Percentiles rank a stretch among this genome's conserved stretches.
These are phyloP conservation scores for Aspergillus neotritici DNA, from an alignment of 2,329 filamentous ascomycete species.

Conservation along the genomic window DNA sequence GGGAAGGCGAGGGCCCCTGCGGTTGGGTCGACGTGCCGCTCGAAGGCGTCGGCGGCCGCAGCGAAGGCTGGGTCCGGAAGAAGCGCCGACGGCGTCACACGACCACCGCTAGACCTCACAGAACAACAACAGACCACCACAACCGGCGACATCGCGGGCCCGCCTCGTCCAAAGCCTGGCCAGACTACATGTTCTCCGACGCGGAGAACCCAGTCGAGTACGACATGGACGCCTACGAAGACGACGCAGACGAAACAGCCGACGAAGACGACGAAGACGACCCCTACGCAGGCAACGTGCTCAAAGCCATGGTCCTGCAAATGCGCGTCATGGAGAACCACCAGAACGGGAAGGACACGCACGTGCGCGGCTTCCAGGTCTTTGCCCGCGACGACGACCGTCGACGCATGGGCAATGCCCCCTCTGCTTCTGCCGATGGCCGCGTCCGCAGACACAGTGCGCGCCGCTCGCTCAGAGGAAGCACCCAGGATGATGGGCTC, in stretches of 20 bases:
- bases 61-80: slow-evolving; percentile 26
- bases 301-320: slow-evolving; percentile 85
- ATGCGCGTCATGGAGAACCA: slow-evolving; percentile 92
- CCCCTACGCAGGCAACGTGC: slow-evolving; percentile 60
- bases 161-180: background rate
- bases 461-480: slow-evolving; percentile 26
- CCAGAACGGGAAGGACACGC: slow-evolving; percentile 99
- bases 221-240: slow-evolving; percentile 23
- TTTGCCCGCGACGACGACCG: slow-evolving; percentile 52
- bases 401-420: slow-evolving; percentile 24
- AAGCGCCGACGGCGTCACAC: slow-evolving; percentile 11
- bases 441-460: slow-evolving; percentile 25
- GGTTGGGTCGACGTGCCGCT: slow-evolving; percentile 88
- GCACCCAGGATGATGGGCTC: slow-evolving; percentile 17
- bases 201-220: slow-evolving; percentile 10
- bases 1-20: slow-evolving; percentile 70
- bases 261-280: slow-evolving; percentile 25
- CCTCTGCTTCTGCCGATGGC: slow-evolving; percentile 30
- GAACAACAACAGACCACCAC: too few species aligned
- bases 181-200: slow-evolving; percentile 12
- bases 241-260: slow-evolving; percentile 23
- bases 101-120: too few species aligned
- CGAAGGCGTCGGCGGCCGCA: slow-evolving; percentile 52
- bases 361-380: slow-evolving; percentile 86
- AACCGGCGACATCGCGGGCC: too few species aligned